phyloP scores from a whole-genome alignment of 2,329 filamentous ascomycete genomes.

The Pochonia chlamydosporia region DNA sequence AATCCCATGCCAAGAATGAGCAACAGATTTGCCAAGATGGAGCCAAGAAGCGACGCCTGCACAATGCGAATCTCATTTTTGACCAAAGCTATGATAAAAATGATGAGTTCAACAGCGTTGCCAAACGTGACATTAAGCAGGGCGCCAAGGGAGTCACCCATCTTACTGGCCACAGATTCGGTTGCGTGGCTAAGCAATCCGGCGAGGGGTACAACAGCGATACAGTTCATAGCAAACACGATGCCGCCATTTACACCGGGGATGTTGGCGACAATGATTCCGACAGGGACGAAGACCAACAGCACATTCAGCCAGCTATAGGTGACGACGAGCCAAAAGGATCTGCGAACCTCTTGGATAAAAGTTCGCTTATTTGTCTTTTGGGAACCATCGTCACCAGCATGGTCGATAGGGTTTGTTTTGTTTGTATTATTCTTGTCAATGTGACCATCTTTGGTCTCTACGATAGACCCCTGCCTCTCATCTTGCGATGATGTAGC shows the following conservation, averaged over 20 bases:
- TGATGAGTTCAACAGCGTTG: constrained; percentile 75
- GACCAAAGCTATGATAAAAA: constrained; percentile 40
- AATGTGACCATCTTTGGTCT: constrained; percentile 14
- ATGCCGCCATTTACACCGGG: constrained; percentile 50
- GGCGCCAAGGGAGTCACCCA: constrained; percentile 69
- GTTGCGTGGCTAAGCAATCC: constrained; percentile 68
- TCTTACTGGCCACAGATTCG: constrained; percentile 65
- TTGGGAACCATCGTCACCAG: constrained; percentile 18
- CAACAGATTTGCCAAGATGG: constrained; percentile 81
- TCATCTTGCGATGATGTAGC: constrained; percentile 43
- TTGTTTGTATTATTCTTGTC: constrained; percentile 14
- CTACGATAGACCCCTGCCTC: constrained; percentile 53
- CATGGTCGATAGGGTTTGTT: constrained; percentile 18
- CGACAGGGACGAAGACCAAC: constrained; percentile 71
- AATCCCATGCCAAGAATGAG: constrained; percentile 92
- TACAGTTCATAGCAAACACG: constrained; percentile 67
- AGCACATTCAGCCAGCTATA: constrained; percentile 76
- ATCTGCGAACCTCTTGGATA: constrained; percentile 42
- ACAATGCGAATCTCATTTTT: constrained; percentile 80
- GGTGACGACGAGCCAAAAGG: constrained; percentile 51
- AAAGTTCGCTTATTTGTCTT: constrained; percentile 34
- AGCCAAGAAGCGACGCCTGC: constrained; percentile 83
- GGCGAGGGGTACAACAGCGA: constrained; percentile 70
- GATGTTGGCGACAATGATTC: constrained; percentile 59
- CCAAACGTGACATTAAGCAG: constrained; percentile 73